Evolutionary conservation across 441 rosid genomes (phyloP).

Genomic region (Gossypium davidsonii): DNA sequence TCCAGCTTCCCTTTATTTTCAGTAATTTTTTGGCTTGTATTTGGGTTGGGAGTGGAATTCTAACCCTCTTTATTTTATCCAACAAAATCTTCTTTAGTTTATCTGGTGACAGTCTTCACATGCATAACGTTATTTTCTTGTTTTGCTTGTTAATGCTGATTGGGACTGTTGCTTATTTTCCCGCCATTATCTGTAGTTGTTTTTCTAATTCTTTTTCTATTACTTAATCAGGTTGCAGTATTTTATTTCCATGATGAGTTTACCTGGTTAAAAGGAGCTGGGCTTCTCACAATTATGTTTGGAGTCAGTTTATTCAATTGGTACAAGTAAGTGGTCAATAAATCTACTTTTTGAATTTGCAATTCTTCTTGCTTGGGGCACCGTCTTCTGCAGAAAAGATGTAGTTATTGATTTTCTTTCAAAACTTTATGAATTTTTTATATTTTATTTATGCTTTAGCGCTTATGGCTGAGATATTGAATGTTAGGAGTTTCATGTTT

Average conservation of each 20-base stretch:
- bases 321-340: slow-evolving; percentile 78
- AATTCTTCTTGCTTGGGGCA: neutral
- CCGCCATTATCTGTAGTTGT: neutral
- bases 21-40: neutral
- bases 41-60: neutral
- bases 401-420: neutral
- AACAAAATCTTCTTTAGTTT: neutral
- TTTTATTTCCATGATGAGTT: slow-evolving; percentile 92
- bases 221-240: slow-evolving; percentile 76
- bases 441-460: neutral
- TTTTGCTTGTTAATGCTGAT: neutral
- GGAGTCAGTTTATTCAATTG: slow-evolving; percentile 91
- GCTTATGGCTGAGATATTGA: neutral
- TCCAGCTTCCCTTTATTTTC: neutral
- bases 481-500: neutral
- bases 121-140: neutral
- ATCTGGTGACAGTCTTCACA: neutral
- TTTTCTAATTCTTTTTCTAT: slow-evolving; percentile 1
- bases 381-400: neutral
- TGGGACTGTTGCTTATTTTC: neutral
- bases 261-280: slow-evolving; percentile 87
- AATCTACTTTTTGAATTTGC: neutral
- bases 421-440: neutral
- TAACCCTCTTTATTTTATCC: neutral
- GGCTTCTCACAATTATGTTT: slow-evolving; percentile 72